Base-by-base conservation (phyloP, 352 stramenopile species). In the Phytophthora hibernalis region DNA sequence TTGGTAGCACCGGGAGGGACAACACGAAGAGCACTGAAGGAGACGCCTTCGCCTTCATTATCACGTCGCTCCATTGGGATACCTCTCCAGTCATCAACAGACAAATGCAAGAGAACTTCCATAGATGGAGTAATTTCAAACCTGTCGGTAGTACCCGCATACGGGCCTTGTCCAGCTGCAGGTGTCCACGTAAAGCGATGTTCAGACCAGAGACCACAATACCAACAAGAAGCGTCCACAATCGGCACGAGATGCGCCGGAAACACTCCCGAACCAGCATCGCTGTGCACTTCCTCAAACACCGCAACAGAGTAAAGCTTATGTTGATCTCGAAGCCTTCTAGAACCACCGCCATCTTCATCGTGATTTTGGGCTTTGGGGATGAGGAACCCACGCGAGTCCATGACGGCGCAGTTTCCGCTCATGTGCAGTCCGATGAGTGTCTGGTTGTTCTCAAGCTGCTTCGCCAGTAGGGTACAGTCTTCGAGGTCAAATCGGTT, bases 171-270 rank as follows among this genome's bases (percentile, higher is more conserved):
- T 7, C 72, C 59, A 37, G 58, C n/a, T 4, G 55, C 50, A 12
- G 85, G 85, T 2, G 67, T 80, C 83, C 85, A 92, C 16, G 79
- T 75, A 48, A 93, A 93, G 24, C 85, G 83, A 42, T 93, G 79
- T 54, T 93, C 85, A 24, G 75, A 72, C 85, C 85, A 93, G 43
- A 89, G 75, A 2, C 82, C 85, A 35, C 83, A 92, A 61, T 90
- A 91, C 85, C 85, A 94, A 59, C 85, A 94, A 20, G 79, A 85
- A n/a, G 74, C 72, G 51, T 94, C 83, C 1, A 91, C 81, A 31
- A 90, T 77, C 22, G 55, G 70, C 38, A 72, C 70, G 0, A 90
- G 52, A 18, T 91, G 82, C 2, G 73, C 16, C 4, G 84, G 80
- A 31, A 91, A 85, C 7, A 76, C 59, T 21, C 80, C 80, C 2